Base-by-base conservation (phyloP, 768 basidiomycete species). In the Artomyces pyxidatus region DNA sequence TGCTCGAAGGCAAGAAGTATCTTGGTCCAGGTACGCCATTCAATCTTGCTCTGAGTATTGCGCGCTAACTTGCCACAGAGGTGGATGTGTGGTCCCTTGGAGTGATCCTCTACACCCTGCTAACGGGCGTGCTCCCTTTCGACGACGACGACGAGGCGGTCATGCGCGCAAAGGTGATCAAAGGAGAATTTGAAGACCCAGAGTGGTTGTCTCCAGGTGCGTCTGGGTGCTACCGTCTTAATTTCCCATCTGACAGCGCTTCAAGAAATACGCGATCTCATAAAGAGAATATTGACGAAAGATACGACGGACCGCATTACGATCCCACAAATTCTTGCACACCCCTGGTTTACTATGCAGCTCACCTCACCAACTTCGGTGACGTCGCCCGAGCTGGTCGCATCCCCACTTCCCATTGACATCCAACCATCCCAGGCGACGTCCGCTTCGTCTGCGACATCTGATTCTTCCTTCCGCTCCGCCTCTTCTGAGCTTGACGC, bases 71-170 rank as follows among this genome's bases (percentile, higher is more conserved):
- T 11, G 29, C 43, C 61, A 47, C 67, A 88, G 93, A 97, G 77
- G 92, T 95, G 41, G 93, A 97, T 61, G 73, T 94, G 28, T 97
- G 93, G 93, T 97, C 93, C 4, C 72, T 95, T 43, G 93, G 93
- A 0, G 77, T 96, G 53, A 96, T 97, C 45, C 71, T 97, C 11
- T 95, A 93, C 61, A 85, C 83, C 45, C 75, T 96, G 27, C 74
- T 96, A 38, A 92, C 90, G 0, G 94, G 93, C 6, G 67, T 70
- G 11, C 55, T 75, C n/a, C 73, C 73, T 6, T 75, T 73, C 50
- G 71, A 73, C 49, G 65, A 73, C 47, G 74, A 76, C 47, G 68
- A 74, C 47, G 70, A 71, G 48, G 56, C 58, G 2, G 61, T 70
- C 22, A 77, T 76, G 73, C 83, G 83, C 53, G 70, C 73, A 45